Evolutionary conservation across 257 asterid species (phyloP), one percentile per base, ranked within the genome.

Genomic region (Nicotiana benthamiana): DNA sequence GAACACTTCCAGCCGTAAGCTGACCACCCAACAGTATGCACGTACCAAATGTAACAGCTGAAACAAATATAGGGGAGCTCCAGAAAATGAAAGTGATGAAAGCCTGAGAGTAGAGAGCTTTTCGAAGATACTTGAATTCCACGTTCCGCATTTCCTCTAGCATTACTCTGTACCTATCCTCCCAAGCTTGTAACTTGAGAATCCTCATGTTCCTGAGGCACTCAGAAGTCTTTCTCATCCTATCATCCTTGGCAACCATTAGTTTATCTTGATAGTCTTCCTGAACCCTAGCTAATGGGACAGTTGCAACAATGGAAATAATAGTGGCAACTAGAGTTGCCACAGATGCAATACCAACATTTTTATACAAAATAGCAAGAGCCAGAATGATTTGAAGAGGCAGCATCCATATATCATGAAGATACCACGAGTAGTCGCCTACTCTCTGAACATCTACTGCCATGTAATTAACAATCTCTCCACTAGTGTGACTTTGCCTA

Each of bases 391-490:
- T 90, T 81, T 92, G 97, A 70, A 92, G 86, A 70, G 94, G 94
- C 27, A 92, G 91, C 93, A 92, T 90, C 97, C 97, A 92, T 84
- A 90, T 80, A 77, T 92, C 94, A 65, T 92, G 97, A 79, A 92
- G 86, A 83, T 92, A 92, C 97, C 97, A 92, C 34, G 94, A 88
- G 81, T 88, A 92, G 85, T 92, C 97, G 43, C 97, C 97, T 34
- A 92, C 93, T 83, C 97, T 88, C 87, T 92, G 94, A 78, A 90
- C 97, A 88, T 92, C 97, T 83, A 92, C 97, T 5, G 97, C 94
- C 92, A 91, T 91, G 87, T 90, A 90, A 74, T 91, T 91, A 51
- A 91, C 93, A 62, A 90, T 87, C 83, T 90, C 96, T 16, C 96
- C 96, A 24, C 91, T 90, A 13, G 93, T 78, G 86, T 90, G 94